phyloP scores from a whole-genome alignment of 805 yeast species.

The Cyberlindnera maritima region DNA sequence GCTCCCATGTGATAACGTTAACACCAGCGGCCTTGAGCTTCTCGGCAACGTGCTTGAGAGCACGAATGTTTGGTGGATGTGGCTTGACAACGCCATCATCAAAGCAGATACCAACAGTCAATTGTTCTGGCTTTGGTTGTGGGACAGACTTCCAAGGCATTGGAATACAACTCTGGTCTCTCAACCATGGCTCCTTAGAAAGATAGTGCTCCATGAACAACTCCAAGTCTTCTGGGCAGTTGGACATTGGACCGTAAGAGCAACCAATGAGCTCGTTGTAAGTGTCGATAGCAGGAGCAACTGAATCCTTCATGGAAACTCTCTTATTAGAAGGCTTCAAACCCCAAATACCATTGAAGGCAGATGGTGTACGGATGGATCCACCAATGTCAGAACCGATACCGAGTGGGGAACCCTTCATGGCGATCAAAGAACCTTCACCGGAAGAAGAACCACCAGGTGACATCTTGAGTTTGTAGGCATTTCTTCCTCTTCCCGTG shows the following conservation, averaged over 20 bases:
- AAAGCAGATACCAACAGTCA: conserved; percentile 60
- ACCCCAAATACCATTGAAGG: conserved; percentile 61
- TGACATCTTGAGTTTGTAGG: conserved; percentile 53
- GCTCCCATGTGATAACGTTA: conserved; percentile 52
- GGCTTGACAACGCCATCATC: conserved; percentile 68
- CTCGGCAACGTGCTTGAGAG: conserved; percentile 48
- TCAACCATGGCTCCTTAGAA: conserved; percentile 53
- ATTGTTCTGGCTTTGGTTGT: conserved; percentile 35
- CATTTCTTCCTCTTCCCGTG: conserved; percentile 57
- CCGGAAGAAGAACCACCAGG: conserved; percentile 78
- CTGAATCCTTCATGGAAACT: conserved; percentile 33
- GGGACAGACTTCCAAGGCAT: conserved; percentile 40
- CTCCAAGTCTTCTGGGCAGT: conserved; percentile 64
- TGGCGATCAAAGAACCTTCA: conserved; percentile 61
- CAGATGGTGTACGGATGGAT: conserved; percentile 65
- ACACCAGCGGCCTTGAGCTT: conserved; percentile 60
- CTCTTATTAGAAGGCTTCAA: conserved; percentile 60
- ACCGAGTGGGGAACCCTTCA: conserved; percentile 60
- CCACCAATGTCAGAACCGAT: conserved; percentile 76
- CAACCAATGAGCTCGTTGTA: conserved; percentile 56
- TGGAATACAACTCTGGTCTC: conserved; percentile 35
- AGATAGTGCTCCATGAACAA: conserved; percentile 58
- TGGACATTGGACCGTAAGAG: conserved; percentile 67
- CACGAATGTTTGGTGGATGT: conserved; percentile 62
- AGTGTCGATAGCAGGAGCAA: conserved; percentile 15